Evolutionary conservation across 176 grass and related monocot genomes (phyloP).

Genomic region (Saccharum spontaneum): DNA sequence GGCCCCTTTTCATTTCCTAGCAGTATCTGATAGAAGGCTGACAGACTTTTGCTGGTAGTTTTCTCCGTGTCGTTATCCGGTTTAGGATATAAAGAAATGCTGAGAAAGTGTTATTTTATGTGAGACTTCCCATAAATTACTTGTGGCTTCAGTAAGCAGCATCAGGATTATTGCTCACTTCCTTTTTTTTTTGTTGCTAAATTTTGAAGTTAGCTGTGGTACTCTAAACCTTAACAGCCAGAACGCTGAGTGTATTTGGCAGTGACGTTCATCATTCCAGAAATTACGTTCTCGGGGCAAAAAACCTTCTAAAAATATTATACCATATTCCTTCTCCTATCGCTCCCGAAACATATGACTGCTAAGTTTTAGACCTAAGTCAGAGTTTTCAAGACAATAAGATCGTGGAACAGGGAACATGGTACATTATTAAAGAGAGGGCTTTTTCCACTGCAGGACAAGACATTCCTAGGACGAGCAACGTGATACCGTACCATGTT

Average conservation of each 20-base stretch:
- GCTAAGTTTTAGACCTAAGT: not conserved
- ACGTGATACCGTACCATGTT: too few species aligned
- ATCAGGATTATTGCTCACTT: not conserved
- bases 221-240: not conserved
- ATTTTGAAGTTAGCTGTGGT: slow-evolving; percentile 8
- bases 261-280: not conserved
- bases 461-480: too few species aligned
- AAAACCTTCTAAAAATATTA: not conserved
- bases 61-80: slow-evolving; percentile 26
- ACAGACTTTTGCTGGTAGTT: slow-evolving; percentile 37
- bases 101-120: slow-evolving; percentile 15
- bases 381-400: too few species aligned
- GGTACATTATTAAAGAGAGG: too few species aligned
- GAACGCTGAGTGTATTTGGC: not conserved
- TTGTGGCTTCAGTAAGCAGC: not conserved
- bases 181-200: not conserved
- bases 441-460: too few species aligned
- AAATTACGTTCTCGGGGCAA: not conserved
- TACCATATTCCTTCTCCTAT: not conserved
- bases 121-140: not conserved
- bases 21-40: slow-evolving; percentile 39
- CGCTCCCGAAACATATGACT: too few species aligned
- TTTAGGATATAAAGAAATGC: slow-evolving; percentile 2
- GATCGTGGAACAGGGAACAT: too few species aligned
- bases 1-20: slow-evolving; percentile 1